Base-by-base conservation (phyloP, 139 green algal genomes). In the Chlamydomonas asymmetrica region DNA sequence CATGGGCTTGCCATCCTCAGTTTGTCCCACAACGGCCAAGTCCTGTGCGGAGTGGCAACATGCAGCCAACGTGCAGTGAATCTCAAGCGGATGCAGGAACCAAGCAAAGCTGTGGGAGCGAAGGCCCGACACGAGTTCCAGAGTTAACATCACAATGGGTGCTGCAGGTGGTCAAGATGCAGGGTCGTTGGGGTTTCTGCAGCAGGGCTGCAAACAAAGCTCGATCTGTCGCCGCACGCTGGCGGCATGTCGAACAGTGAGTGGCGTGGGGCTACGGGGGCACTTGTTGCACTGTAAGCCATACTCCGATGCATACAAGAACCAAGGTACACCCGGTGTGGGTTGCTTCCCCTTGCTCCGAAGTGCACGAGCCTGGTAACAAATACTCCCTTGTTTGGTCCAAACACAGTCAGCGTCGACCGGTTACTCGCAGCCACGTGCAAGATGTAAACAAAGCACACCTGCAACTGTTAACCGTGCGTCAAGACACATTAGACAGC, bases 21-120 rank as follows among this genome's bases (percentile, higher is more conserved):
- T 77, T 0, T 65, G 38, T 5, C 85, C 85, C 34, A 92, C 81
- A 4, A 93, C 80, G 2, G 82, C 85, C 32, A 88, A 78, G 66
- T 97, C 89, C 88, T 94, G 87, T 4, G 31, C 16, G 37, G 10
- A 20, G 67, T 27, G 0, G 29, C 69, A 63, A n/a, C n/a, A n/a
- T n/a, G n/a, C n/a, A n/a, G n/a, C n/a, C n/a, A n/a, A n/a, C n/a
- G 31, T 20, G 7, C 34, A 71, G 27, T 2, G 52, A 20, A 29
- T 27, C 4, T 62, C 27, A 4, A 78, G 1, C 45, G 54, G 2
- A 31, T 16, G 22, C 23, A 66, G 48, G n/a, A n/a, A n/a, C n/a
- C n/a, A 6, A 27, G 39, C 3, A 7, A 10, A 41, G 29, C 23
- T 7, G 50, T 29, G 10, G 49, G 48, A 40, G 6, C 22, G 39